A percentile compares a stretch with the other conserved stretches of the same genome.
phyloP scores from a whole-genome alignment of 306 rosid genomes.

The Castanospermum australe region DNA sequence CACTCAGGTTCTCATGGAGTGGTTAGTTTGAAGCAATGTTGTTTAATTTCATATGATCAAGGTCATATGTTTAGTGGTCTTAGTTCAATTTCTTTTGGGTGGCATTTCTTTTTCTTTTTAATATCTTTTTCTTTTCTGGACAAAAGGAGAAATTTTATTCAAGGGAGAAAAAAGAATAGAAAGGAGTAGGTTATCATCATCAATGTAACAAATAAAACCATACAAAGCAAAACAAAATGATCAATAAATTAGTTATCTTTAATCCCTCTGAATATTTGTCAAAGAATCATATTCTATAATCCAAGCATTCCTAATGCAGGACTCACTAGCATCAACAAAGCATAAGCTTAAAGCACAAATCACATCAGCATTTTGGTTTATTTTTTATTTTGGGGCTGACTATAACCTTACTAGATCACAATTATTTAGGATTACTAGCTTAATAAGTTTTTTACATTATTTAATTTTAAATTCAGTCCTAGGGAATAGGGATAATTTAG shows the following conservation, averaged over 20 bases:
- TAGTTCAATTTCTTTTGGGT: background rate
- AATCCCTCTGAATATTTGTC: background rate
- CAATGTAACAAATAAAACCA: background rate
- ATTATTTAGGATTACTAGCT: too few relatives aligned
- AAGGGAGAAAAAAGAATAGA: background rate
- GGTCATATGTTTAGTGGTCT: background rate
- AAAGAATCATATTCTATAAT: background rate
- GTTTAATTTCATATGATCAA: background rate
- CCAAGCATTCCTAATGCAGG: too few relatives aligned
- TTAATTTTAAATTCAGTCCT: too few relatives aligned
- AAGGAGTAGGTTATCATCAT: background rate
- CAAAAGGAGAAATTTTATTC: background rate
- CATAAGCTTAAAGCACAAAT: too few relatives aligned
- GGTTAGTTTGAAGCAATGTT: background rate
- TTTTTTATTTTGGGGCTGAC: too few relatives aligned
- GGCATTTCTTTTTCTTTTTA: background rate
- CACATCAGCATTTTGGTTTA: too few relatives aligned
- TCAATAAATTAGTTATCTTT: background rate
- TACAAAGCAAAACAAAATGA: background rate
- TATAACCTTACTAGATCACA: too few relatives aligned
- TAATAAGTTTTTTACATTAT: too few relatives aligned
- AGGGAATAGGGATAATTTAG: too few relatives aligned
- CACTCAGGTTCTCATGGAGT: background rate
- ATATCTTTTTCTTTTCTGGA: too few relatives aligned
- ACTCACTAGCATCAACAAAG: too few relatives aligned